A percentile compares a stretch with the other conserved stretches of the same genome.
Conservation (phyloP, 2,329 filamentous ascomycete genomes). For the Rutstroemia sp. region DNA sequence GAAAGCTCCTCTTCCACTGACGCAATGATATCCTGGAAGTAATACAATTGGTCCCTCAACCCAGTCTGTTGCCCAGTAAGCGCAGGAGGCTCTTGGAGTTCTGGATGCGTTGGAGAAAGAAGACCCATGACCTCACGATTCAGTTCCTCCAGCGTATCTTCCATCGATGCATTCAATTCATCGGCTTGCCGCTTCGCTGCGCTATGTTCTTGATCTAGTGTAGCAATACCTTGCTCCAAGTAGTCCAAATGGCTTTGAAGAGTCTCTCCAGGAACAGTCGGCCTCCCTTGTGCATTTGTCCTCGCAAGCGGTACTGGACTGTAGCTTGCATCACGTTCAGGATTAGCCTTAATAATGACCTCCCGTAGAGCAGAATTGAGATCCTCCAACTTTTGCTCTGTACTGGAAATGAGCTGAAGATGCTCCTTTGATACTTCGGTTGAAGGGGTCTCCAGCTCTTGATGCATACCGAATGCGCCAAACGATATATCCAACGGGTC, state of each 20-base stretch:
- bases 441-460: slow-evolving; percentile 10
- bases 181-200: slow-evolving; percentile 10
- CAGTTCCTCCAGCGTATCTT: slow-evolving; percentile 51
- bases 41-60: slow-evolving; percentile 59
- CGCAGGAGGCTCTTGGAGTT: slow-evolving; percentile 51
- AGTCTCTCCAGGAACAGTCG: slow-evolving; percentile 38
- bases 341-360: slow-evolving; percentile 57
- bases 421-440: slow-evolving; percentile 23
- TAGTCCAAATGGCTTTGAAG: slow-evolving; percentile 59
- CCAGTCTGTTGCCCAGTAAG: slow-evolving; percentile 47
- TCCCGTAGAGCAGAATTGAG: slow-evolving; percentile 61
- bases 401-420: slow-evolving; percentile 48
- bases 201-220: slow-evolving; percentile 49
- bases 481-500: slow-evolving; percentile 51
- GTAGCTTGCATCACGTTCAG: slow-evolving; percentile 29
- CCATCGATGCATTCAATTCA: slow-evolving; percentile 28
- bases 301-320: slow-evolving; percentile 25
- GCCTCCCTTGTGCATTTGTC: slow-evolving; percentile 35
- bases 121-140: slow-evolving; percentile 58
- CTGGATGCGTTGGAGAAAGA: slow-evolving; percentile 40
- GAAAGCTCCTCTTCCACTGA: slow-evolving; percentile 34
- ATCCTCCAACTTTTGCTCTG: slow-evolving; percentile 58
- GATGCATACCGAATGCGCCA: slow-evolving; percentile 20
- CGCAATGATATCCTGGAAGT: slow-evolving; percentile 55
- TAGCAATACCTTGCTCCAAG: slow-evolving; percentile 56